phyloP scores from a whole-genome alignment of 129 eudicot genomes.

The Helianthus annuus region HanXRQr2.0-SUNRISE NC_035439.2:98403765-98404264 shows the following conservation, averaged over 20 bases:
- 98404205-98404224: constrained; percentile 39
- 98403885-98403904: constrained; percentile 26
- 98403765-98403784: too few species aligned
- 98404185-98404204: constrained; percentile 33
- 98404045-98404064: constrained; percentile 33
- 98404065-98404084: constrained; percentile 29
- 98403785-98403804: too few species aligned
- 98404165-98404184: constrained; percentile 45
- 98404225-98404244: constrained; percentile 32
- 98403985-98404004: constrained; percentile 37
- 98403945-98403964: constrained; percentile 37
- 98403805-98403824: too few species aligned
- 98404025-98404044: constrained; percentile 40
- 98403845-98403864: not conserved
- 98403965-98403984: constrained; percentile 30
- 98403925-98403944: constrained; percentile 25
- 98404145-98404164: constrained; percentile 34
- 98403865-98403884: not conserved
- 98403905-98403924: not conserved
- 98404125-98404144: constrained; percentile 33
- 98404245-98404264: constrained; percentile 36
- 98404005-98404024: constrained; percentile 41
- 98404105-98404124: constrained; percentile 31
- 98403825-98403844: too few species aligned
- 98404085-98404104: constrained; percentile 37